phyloP scores from a whole-genome alignment of 768 basidiomycete genomes.

The Calocera cornea region DNA sequence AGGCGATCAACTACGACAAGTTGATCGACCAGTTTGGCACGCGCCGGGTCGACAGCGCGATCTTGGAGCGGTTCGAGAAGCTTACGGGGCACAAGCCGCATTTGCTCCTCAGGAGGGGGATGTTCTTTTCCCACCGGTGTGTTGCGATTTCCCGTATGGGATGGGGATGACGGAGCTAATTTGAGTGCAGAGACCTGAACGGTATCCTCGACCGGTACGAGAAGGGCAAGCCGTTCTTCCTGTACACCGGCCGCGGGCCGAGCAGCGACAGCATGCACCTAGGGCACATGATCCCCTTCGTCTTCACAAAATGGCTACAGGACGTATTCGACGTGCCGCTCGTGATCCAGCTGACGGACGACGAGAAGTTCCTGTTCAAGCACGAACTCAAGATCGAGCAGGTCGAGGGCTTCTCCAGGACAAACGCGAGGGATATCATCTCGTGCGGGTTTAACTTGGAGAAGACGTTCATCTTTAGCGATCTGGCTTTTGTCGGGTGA shows the following conservation, averaged over 20 bases:
- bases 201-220: conserved; percentile 90
- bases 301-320: conserved; percentile 97
- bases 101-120: conserved; percentile 72
- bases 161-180: conserved; percentile 6
- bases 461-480: conserved; percentile 94
- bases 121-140: conserved; percentile 97
- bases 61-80: conserved; percentile 80
- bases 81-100: conserved; percentile 84
- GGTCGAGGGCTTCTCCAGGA: conserved; percentile 61
- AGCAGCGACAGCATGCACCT: conserved; percentile 95
- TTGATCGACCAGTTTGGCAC: conserved; percentile 90
- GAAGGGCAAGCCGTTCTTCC: conserved; percentile 91
- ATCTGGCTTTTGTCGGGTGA: conserved; percentile 68
- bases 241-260: conserved; percentile 95
- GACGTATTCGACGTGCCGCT: conserved; percentile 89
- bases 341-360: conserved; percentile 96
- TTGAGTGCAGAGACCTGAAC: conserved; percentile 65
- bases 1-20: conserved; percentile 94
- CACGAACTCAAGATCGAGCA: conserved; percentile 85
- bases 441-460: conserved; percentile 85
- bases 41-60: conserved; percentile 53
- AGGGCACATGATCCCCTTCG: conserved; percentile 94
- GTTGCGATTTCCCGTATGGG: conserved; percentile 17
- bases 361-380: conserved; percentile 98
- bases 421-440: conserved; percentile 92